Evolutionary conservation across 805 yeast genomes (phyloP), one percentile per base, ranked within the genome.

Genomic region (Martiniozyma abietophila): DNA sequence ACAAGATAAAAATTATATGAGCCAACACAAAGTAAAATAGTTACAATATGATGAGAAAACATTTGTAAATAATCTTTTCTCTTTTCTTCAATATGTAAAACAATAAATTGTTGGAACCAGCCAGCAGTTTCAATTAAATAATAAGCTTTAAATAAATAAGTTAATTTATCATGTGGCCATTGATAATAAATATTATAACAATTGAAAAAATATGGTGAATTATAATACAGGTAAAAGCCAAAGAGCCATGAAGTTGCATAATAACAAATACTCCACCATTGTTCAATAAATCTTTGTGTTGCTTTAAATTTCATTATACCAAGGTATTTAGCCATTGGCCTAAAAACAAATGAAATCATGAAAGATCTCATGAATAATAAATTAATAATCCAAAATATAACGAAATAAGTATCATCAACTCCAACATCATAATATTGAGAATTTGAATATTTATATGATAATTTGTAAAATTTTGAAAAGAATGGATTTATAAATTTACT

Each of bases 21-120:
- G 2, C 92, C 89, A 9, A 67, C 53, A 18, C 80, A 68, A 36
- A 86, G 65, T 16, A 63, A 46, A 46, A 76, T 67, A 1, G 96
- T 86, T 37, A 88, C 76, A 37, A 88, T 74, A 56, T 86, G 96
- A 54, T 86, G 96, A 29, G 77, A 61, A 49, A 85, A 74, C 96
- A 86, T 86, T 58, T 86, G 95, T 46, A 59, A 56, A 53, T 82
- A 76, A 53, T 86, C 96, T 52, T 84, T 84, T 42, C 96, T 71
- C 42, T 67, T 71, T 40, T 72, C 76, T 57, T 86, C 96, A 33
- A 85, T 58, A 57, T 84, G 74, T 40, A 88, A 63, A 20, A 80
- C 82, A 45, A 81, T 66, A 17, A 83, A 64, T 56, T 84, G 95
- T 48, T 81, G 84, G 41, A 83, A 49, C 94, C 94, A 88, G 45